phyloP scores from a whole-genome alignment of 2,329 filamentous ascomycete genomes.

The Sporothrix schenckii region DNA sequence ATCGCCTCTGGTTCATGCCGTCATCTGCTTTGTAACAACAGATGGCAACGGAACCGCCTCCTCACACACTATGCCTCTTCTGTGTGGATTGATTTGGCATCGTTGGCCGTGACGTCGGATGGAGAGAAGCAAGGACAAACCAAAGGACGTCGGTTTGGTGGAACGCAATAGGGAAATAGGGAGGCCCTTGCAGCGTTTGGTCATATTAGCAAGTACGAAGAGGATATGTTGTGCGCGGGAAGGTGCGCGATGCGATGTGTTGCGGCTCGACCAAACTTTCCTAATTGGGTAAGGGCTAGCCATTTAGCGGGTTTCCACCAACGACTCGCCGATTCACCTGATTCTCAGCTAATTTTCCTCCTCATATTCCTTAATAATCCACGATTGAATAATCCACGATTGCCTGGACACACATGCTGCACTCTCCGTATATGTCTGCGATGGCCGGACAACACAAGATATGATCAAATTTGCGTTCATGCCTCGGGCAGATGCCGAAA shows the following conservation, averaged over 20 bases:
- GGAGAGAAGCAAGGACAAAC: constrained; percentile 5
- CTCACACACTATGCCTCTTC: background rate
- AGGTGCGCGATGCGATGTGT: background rate
- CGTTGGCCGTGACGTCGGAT: background rate
- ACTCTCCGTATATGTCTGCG: too few relatives aligned
- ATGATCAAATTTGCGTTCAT: too few relatives aligned
- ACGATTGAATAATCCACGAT: too few relatives aligned
- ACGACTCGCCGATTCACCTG: too few relatives aligned
- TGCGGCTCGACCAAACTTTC: constrained; percentile 33
- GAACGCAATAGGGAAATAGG: background rate
- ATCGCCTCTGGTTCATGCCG: background rate
- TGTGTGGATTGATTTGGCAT: constrained; percentile 5
- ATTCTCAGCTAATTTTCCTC: background rate
- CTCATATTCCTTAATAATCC: background rate
- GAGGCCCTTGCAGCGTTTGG: background rate
- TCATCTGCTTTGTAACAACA: background rate
- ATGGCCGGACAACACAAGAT: background rate
- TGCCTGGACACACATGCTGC: too few relatives aligned
- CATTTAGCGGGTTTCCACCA: too few relatives aligned
- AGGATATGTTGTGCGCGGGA: background rate
- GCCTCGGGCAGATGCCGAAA: background rate
- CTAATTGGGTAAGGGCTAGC: constrained; percentile 27
- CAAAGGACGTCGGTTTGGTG: background rate
- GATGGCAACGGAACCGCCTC: background rate
- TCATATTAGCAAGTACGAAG: background rate